Evolutionary conservation across 805 yeast genomes (phyloP), one percentile per base, ranked within the genome.

Genomic region (Teunomyces barrocoloradensis): DNA sequence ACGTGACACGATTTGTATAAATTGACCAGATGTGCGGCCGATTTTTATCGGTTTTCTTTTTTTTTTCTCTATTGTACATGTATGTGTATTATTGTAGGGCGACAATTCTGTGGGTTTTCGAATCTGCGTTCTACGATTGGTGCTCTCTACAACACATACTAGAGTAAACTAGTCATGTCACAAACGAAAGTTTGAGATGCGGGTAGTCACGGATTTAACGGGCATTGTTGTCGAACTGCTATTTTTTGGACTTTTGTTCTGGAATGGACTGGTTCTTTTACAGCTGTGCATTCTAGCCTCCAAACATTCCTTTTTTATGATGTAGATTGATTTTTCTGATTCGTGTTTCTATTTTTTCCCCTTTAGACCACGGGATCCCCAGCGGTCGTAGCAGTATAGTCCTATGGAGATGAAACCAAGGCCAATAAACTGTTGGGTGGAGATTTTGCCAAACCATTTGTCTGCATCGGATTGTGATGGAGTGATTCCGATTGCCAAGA

Each of bases 371-470:
- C 61, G 53, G 32, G 69, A 63, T n/a, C 75, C 75, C 89, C 89
- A 82, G 58, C 78, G 73, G 59, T 84, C 88, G 59, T 84, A 84
- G 45, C 81, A 64, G 56, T 79, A 84, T 35, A 84, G 60, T 0
- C 90, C 90, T 17, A 72, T 41, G 3, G 74, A 77, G 33, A 84
- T 80, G 37, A 80, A 64, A 2, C 67, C 32, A 12, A 85, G 57
- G 0, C 89, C 89, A 23, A 52, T 48, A 17, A 64, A 42, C 58
- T 84, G 88, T 17, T 65, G 59, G 1, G 66, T 43, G 2, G 80
- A 68, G n/a, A 82, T 64, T 13, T 59, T 55, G 18, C 69, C 67
- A 45, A 65, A 60, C 60, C 63, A 65, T 37, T 56, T 57, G 11
- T 42, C 44, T 1, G 54, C 41, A 25, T 51, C 55, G 28, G 52